Evolutionary conservation across 2,329 filamentous ascomycete genomes (phyloP), one percentile per base, ranked within the genome.

Genomic region (Penicillium corylophilum): DNA sequence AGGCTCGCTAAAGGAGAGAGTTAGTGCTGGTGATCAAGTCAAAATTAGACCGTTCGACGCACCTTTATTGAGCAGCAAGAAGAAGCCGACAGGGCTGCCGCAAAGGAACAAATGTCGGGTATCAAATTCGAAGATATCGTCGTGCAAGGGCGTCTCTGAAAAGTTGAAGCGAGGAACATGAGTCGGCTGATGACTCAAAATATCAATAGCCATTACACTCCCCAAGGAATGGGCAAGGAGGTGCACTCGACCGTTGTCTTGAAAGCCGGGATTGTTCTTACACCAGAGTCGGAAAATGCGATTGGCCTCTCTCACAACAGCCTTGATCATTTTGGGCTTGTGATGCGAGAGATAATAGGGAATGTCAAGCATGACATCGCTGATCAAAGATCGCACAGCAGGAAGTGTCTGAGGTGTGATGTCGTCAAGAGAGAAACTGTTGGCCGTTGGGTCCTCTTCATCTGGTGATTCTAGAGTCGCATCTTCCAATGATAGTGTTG

Each of bases 301-400:
- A 65, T 99, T 99, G 7, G 94, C 93, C 74, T 99, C 94, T 52
- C 82, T 82, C 36, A 95, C 86, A 43, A 96, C 85, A 1, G 94
- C 92, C 39, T 86, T 82, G 45, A 96, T 88, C 92, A 99, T 97
- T 71, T 91, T 96, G 4, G 87, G 83, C 65, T 97, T 96, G 73
- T 97, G 93, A 53, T 95, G 89, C 0, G 93, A 97, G 74, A 99
- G 86, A 74, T 97, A 99, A 68, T 96, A 97, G 0, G 94, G 94
- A 44, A 99, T 93, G 68, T 99, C 94, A 44, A 97, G 87, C 90
- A 99, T 96, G 62, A 99, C 90, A 69, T 99, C 94, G 38, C 89
- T 95, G 55, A 99, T 95, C 67, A 99, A 85, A 65, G 88, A 90
- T 41, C 94, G 86, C n/a, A 99, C 88, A 1, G 90, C 91, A 0